Evolutionary conservation across 139 green algal species (phyloP).

Genomic region (Micractinium sp.): DNA sequence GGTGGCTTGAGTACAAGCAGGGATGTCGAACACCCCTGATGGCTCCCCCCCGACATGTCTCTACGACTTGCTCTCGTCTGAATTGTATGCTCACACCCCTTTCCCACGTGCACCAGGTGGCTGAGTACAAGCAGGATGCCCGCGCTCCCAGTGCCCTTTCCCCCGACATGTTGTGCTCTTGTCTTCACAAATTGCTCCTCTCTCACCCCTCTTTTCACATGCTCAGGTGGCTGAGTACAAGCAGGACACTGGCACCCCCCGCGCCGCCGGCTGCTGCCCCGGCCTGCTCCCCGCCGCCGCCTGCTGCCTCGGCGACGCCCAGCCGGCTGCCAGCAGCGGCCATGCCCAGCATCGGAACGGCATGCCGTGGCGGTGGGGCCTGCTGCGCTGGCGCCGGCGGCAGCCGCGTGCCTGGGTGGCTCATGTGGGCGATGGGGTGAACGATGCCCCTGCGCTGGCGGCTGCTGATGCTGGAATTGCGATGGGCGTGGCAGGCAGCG

Average conservation of each 20-base stretch:
- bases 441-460: conserved; percentile 95
- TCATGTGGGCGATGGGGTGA: conserved; percentile 98
- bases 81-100: not conserved
- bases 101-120: conserved; percentile 9
- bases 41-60: too few relatives aligned
- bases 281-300: not conserved
- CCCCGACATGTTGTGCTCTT: too few relatives aligned
- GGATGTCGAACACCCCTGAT: too few relatives aligned
- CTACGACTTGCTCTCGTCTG: not conserved
- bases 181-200: too few relatives aligned
- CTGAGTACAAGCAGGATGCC: not conserved
- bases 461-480: conserved; percentile 96
- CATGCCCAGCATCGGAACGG: too few relatives aligned
- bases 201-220: too few relatives aligned
- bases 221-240: conserved; percentile 29
- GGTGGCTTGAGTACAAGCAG: too few relatives aligned
- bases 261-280: not conserved
- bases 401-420: conserved; percentile 73
- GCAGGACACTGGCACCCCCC: not conserved
- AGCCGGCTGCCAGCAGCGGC: not conserved
- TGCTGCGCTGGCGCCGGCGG: not conserved
- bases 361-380: conserved; percentile 46
- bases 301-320: not conserved
- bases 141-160: not conserved
- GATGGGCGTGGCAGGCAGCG: conserved; percentile 64